phyloP scores from a whole-genome alignment of 768 basidiomycete genomes.

The Naganishia friedmannii region DNA sequence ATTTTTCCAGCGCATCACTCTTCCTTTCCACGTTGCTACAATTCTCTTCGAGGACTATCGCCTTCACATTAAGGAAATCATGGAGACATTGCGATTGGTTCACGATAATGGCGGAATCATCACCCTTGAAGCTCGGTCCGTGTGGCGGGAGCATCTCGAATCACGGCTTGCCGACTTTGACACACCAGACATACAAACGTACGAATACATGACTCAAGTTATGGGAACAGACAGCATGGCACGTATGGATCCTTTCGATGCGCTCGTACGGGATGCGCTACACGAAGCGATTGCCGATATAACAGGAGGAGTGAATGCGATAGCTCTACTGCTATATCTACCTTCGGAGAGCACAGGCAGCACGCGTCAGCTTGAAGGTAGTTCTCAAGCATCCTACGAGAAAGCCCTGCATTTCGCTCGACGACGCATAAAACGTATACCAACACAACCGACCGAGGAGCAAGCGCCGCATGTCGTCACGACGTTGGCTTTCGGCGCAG shows the following conservation, averaged over 20 bases:
- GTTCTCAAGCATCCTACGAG: background rate
- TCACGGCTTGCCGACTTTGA: background rate
- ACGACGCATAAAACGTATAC: constrained; percentile 15
- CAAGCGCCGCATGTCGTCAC: constrained; percentile 13
- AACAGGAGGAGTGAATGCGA: background rate
- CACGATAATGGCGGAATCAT: constrained; percentile 3
- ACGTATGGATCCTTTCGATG: background rate
- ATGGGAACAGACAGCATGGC: background rate
- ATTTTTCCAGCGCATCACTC: background rate
- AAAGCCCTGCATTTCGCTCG: background rate
- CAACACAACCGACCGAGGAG: constrained; percentile 7
- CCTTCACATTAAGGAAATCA: background rate
- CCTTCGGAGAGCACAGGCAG: background rate
- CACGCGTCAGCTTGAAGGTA: background rate
- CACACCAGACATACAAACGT: background rate
- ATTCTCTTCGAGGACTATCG: background rate
- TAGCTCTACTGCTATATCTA: constrained; percentile 6
- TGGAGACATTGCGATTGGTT: constrained; percentile 3
- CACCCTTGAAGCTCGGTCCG: background rate
- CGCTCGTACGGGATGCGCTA: background rate
- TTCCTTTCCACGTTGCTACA: background rate
- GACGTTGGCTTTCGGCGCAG: constrained; percentile 7
- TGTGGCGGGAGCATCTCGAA: constrained; percentile 11
- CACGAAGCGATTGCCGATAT: background rate
- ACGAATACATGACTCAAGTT: background rate